Evolutionary conservation across 306 rosid species (phyloP), one percentile per base, ranked within the genome.

Genomic region (Prunus campanulata): DNA sequence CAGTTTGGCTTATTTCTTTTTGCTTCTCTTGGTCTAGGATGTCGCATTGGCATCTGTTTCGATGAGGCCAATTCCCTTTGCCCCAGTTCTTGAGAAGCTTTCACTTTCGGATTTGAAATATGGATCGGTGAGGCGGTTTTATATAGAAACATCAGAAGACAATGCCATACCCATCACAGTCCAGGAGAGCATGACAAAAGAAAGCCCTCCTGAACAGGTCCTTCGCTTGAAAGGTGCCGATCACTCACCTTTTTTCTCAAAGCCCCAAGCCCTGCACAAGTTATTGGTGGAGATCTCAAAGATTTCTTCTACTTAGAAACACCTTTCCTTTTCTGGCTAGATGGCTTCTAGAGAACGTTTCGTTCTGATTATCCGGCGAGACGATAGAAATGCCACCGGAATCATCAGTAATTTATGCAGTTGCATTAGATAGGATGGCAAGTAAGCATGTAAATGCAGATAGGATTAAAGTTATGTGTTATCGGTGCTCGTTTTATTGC

Each of bases 221-320:
- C 86, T 92, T 73, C 80, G 82, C 52, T 62, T 96, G 60, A 96
- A 96, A 79, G 93, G 93, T 6, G 96, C 98, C 2, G 98, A 96
- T 82, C 99, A 96, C 82, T 88, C 98, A 1, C 99, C 99, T 0
- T 92, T 96, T 74, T 96, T 96, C 90, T 96, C 99, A 46, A 96
- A 88, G 83, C 98, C 98, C 78, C 99, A 96, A 86, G 98, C 99
- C 60, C 80, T 96, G 54, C 96, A 96, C 89, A 96, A 91, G 85
- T 81, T 96, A 47, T 75, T 96, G 81, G 85, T 89, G 70, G 98
- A 96, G 85, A 89, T 96, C 83, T 91, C 99, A 67, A 88, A 64
- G 84, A 79, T 88, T 35, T 32, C 55, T 52, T 88, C 83, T 39
- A 51, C 64, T 19, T 81, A 64, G 78, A 83, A 85, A 50, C 48